phyloP scores from a whole-genome alignment of 1,139 yeast species.

The Pneumocystis jirovecii region DNA sequence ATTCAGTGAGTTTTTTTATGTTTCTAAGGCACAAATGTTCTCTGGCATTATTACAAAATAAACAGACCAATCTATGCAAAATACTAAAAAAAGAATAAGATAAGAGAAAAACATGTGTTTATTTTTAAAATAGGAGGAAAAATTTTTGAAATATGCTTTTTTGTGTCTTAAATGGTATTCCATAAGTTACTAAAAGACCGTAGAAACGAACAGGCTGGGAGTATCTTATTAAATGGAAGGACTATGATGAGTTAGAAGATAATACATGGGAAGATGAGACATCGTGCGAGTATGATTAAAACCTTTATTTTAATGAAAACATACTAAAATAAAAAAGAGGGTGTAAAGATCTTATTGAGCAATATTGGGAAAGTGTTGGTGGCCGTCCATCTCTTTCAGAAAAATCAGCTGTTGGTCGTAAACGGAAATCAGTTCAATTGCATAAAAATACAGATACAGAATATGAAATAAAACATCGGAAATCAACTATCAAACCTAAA shows the following conservation, averaged over 20 bases:
- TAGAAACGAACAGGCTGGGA: conserved; percentile 1
- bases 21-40: not conserved
- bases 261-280: not conserved
- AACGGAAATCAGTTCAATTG: not conserved
- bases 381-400: not conserved
- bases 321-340: not conserved
- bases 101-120: not conserved
- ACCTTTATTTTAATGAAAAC: not conserved
- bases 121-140: not conserved
- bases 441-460: not conserved
- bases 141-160: not conserved
- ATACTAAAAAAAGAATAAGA: not conserved
- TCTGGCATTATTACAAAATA: not conserved
- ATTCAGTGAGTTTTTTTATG: not conserved
- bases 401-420: not conserved
- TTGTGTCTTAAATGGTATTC: not conserved
- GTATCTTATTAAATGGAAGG: conserved; percentile 1
- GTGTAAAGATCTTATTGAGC: not conserved
- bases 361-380: conserved; percentile 1
- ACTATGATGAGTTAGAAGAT: not conserved
- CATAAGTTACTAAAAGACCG: not conserved
- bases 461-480: not conserved
- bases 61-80: too few relatives aligned
- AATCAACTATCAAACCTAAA: not conserved
- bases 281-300: not conserved